These are phyloP conservation scores for Castanea mollissima DNA, from an alignment of 306 rosid genomes.

Conservation along the genomic window DNA sequence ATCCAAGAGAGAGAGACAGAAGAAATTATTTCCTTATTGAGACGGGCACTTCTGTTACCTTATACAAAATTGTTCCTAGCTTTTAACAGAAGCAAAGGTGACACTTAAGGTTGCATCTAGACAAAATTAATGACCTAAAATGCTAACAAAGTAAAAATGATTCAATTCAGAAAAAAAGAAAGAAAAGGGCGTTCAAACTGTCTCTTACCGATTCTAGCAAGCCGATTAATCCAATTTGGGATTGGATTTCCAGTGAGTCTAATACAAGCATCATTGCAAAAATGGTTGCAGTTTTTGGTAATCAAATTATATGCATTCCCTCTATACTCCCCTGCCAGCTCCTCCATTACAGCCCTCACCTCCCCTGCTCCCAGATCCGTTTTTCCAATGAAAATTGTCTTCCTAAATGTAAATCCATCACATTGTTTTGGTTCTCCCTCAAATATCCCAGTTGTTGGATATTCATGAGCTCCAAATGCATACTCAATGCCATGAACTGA, in stretches of 20 bases:
- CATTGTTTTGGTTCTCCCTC: constrained; percentile 84
- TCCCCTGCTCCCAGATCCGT: constrained; percentile 50
- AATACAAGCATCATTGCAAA: constrained; percentile 71
- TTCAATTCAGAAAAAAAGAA: background rate
- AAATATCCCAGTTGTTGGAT: constrained; percentile 74
- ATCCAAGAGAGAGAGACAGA: too few relatives aligned
- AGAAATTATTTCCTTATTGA: too few relatives aligned
- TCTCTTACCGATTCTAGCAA: constrained; percentile 75
- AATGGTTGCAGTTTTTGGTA: constrained; percentile 89
- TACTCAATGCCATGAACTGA: constrained; percentile 70
- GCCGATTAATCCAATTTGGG: constrained; percentile 94
- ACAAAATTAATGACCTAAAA: background rate
- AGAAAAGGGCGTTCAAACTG: background rate
- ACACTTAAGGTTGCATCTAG: too few relatives aligned
- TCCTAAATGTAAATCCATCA: constrained; percentile 77
- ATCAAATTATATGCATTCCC: constrained; percentile 90
- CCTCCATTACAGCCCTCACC: constrained; percentile 63
- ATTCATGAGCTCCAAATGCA: constrained; percentile 91
- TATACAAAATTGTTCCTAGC: too few relatives aligned
- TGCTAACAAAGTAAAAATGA: background rate
- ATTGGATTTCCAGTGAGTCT: constrained; percentile 74
- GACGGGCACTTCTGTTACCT: too few relatives aligned
- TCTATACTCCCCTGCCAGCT: constrained; percentile 57
- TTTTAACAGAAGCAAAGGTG: too few relatives aligned
- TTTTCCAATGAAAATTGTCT: constrained; percentile 74